Percentiles rank a stretch among this genome's conserved stretches.
phyloP scores from a whole-genome alignment of 2,329 filamentous ascomycete species.

The Sporothrix phasma region DNA sequence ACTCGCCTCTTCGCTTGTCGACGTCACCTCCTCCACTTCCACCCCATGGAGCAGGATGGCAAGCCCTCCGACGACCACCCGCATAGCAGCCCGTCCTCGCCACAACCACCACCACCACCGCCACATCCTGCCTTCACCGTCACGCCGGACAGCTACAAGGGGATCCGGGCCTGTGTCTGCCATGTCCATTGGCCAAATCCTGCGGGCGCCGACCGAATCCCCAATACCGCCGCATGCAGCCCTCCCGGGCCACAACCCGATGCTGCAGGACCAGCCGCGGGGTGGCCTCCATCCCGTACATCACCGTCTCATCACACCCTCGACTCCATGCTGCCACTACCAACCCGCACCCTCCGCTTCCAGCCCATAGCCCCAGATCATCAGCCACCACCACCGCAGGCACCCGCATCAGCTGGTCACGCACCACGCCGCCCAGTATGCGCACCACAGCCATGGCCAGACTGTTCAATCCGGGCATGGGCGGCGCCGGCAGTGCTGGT shows the following conservation, averaged over 20 bases:
- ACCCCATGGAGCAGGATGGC: conserved; percentile 17
- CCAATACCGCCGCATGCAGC: conserved; percentile 22
- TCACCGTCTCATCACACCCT: conserved; percentile 25
- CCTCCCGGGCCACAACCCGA: conserved; percentile 23
- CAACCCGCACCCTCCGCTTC: conserved; percentile 23
- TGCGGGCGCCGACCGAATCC: conserved; percentile 22
- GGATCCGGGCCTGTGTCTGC: conserved; percentile 38
- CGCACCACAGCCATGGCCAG: not conserved
- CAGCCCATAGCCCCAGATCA: conserved; percentile 52
- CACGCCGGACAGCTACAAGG: conserved; percentile 34
- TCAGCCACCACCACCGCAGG: conserved; percentile 31
- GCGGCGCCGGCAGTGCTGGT: not conserved
- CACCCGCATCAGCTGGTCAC: conserved; percentile 17
- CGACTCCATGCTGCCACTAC: conserved; percentile 17
- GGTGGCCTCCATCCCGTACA: conserved; percentile 27
- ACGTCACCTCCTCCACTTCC: not conserved
- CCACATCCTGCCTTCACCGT: conserved; percentile 23
- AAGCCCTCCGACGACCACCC: conserved; percentile 10
- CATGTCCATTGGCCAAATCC: conserved; percentile 25
- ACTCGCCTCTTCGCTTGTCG: not conserved
- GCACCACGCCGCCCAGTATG: conserved; percentile 18
- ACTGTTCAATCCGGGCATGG: not conserved
- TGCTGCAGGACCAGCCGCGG: conserved; percentile 25
- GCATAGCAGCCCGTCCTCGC: conserved; percentile 33
- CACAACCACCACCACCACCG: conserved; percentile 22